phyloP scores from a whole-genome alignment of 805 yeast genomes.

The Saccharomyces eubayanus region DNA sequence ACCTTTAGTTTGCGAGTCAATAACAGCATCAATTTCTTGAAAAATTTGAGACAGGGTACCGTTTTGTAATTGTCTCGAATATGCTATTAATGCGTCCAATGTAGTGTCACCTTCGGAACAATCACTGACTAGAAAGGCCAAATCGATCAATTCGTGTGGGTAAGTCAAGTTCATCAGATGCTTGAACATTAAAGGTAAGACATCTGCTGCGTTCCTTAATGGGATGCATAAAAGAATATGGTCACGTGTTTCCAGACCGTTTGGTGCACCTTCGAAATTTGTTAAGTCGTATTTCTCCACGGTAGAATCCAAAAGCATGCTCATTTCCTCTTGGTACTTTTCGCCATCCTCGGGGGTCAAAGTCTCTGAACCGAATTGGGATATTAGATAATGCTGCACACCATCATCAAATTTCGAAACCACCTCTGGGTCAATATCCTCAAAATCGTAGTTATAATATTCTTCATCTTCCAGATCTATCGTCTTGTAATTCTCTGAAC shows the following conservation, averaged over 20 bases:
- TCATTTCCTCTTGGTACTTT: slow-evolving; percentile 27
- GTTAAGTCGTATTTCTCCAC: slow-evolving; percentile 57
- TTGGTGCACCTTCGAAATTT: slow-evolving; percentile 44
- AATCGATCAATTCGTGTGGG: slow-evolving; percentile 70
- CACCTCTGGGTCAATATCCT: slow-evolving; percentile 28
- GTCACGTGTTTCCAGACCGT: slow-evolving; percentile 48
- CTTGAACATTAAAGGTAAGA: slow-evolving; percentile 73
- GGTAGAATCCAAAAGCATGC: slow-evolving; percentile 36
- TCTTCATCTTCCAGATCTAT: slow-evolving; percentile 22
- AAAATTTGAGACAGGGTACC: slow-evolving; percentile 48
- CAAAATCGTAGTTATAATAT: slow-evolving; percentile 30
- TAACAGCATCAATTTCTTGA: slow-evolving; percentile 27
- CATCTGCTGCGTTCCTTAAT: slow-evolving; percentile 67
- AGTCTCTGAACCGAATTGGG: slow-evolving; percentile 29
- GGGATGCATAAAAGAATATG: slow-evolving; percentile 66
- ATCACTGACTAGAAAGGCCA: slow-evolving; percentile 74
- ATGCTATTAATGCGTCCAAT: slow-evolving; percentile 54
- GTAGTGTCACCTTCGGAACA: slow-evolving; percentile 63
- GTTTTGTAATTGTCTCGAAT: slow-evolving; percentile 58
- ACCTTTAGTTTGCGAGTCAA: slow-evolving; percentile 37
- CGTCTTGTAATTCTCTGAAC: slow-evolving; percentile 7
- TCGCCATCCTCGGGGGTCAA: slow-evolving; percentile 26
- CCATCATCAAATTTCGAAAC: slow-evolving; percentile 34
- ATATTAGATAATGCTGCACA: slow-evolving; percentile 31
- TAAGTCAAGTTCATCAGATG: slow-evolving; percentile 81